Base-by-base conservation (phyloP, 2,329 filamentous ascomycete genomes). In the Seiridium unicorne region DNA sequence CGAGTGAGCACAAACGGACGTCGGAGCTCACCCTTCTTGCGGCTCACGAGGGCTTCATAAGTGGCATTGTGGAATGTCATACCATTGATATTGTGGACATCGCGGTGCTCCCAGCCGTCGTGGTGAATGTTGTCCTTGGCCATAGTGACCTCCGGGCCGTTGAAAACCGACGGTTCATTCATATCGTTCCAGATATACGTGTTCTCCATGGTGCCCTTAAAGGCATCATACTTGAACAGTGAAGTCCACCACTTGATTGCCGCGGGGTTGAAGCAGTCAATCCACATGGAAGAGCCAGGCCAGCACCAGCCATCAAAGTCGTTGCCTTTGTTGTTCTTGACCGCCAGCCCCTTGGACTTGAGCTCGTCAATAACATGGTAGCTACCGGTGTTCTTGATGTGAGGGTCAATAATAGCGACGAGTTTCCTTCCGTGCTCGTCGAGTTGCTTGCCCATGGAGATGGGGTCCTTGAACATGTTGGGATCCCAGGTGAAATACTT, bases 101-200 rank as follows among this genome's bases (percentile, higher is more conserved):
- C 95, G 64, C 95, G 91, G 73, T 99, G 95, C 75, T 99, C 95
- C 95, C 95, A 99, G 70, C 90, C 86, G 57, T 86, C 93, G 70
- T 90, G 79, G 73, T 99, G 95, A 36, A 99, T 77, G 73, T 99
- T 99, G 79, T 99, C 95, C 77, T 97, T 97, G 63, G 95, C 95
- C 93, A 98, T 98, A 4, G 94, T 98, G 3, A 93, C 96, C 76
- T 99, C 95, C 0, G 95, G 95, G 0, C 95, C 95, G 73, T 98
- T 98, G 81, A 99, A 99, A 1, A 99, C 95, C 0, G 95, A 98
- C 0, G 95, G 95, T 78, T 99, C 95, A 72, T 97, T 98, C 95
- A 99, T 99, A 74, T 99, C 95, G 74, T 99, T 99, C 95, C 95
- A 99, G 69, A 99, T 87, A 76, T 92, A 97, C 0, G 92, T 89